Percentiles rank a stretch among this genome's conserved stretches.
Evolutionary conservation across 2,329 filamentous ascomycete genomes (phyloP).

Genomic region (Cytospora leucostoma): DNA sequence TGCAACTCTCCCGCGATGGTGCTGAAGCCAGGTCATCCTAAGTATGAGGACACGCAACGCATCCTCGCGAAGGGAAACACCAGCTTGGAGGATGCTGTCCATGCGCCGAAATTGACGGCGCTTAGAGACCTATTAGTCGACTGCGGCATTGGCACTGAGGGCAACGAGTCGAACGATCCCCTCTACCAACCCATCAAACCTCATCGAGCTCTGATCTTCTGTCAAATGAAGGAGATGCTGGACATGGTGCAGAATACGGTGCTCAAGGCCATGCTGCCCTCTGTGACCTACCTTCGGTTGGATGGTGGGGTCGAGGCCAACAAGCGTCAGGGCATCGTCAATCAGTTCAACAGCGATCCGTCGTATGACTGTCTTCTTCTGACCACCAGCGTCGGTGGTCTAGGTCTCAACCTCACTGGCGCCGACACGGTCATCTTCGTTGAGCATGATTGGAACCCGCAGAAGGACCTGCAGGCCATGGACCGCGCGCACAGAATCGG

Average conservation of each 20-base stretch:
- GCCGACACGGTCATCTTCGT: slow-evolving; percentile 99
- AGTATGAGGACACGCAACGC: slow-evolving; percentile 85
- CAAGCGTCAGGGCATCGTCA: slow-evolving; percentile 95
- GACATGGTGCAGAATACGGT: slow-evolving; percentile 98
- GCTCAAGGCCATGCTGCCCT: slow-evolving; percentile 84
- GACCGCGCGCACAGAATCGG: slow-evolving; percentile 97
- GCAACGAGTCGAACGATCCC: slow-evolving; percentile 59
- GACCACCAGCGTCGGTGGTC: slow-evolving; percentile 91
- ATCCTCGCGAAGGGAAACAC: slow-evolving; percentile 78
- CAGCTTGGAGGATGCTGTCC: slow-evolving; percentile 77
- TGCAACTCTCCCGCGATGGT: slow-evolving; percentile 97
- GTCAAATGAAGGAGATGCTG: slow-evolving; percentile 99
- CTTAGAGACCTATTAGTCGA: slow-evolving; percentile 94
- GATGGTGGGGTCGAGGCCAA: slow-evolving; percentile 92
- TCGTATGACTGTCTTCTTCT: slow-evolving; percentile 92
- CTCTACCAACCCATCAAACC: slow-evolving; percentile 85
- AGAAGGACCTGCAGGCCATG: slow-evolving; percentile 98
- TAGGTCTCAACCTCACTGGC: slow-evolving; percentile 92
- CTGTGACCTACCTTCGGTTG: slow-evolving; percentile 89
- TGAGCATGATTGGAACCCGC: slow-evolving; percentile 99
- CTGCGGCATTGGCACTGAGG: slow-evolving; percentile 87
- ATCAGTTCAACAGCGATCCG: slow-evolving; percentile 97
- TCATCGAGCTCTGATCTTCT: slow-evolving; percentile 94
- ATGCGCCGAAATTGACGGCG: slow-evolving; percentile 91
- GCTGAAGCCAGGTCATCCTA: slow-evolving; percentile 88